Evolutionary conservation across 75 land plant genomes (phyloP).

Genomic region (Selaginella moellendorffii): DNA sequence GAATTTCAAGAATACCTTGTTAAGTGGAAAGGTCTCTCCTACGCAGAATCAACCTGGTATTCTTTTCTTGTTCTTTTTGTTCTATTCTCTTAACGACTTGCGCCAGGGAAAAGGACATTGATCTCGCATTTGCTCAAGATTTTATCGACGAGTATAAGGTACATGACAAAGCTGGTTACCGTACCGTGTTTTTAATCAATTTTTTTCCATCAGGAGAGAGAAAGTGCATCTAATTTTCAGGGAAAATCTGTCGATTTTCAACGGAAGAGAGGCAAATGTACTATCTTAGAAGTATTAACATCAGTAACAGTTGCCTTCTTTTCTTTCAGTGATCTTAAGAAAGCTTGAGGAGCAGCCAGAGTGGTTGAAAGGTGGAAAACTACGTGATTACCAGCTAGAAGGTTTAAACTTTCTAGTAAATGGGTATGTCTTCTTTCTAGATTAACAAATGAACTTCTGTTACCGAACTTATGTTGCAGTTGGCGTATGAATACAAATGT

Average conservation of each 20-base stretch:
- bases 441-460: background rate
- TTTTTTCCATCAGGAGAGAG: conserved; percentile 50
- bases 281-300: background rate
- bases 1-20: conserved; percentile 82
- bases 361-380: conserved; percentile 90
- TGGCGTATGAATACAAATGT: conserved; percentile 99
- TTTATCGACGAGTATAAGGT: conserved; percentile 98
- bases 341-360: conserved; percentile 97
- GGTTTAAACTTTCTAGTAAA: conserved; percentile 94
- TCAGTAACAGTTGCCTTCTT: background rate
- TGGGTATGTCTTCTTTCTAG: conserved; percentile 38
- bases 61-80: too few relatives aligned
- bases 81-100: too few relatives aligned
- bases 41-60: conserved; percentile 97
- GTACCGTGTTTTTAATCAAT: background rate
- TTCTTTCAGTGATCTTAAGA: conserved; percentile 52
- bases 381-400: conserved; percentile 98
- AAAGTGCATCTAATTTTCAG: conserved; percentile 51
- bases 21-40: conserved; percentile 97
- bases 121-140: conserved; percentile 85
- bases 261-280: conserved; percentile 86
- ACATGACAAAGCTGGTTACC: conserved; percentile 49
- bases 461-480: conserved; percentile 22
- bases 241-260: conserved; percentile 84
- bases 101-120: conserved; percentile 91